Evolutionary conservation across 371 early-diverging fungal species (phyloP), one percentile per base, ranked within the genome.

Genomic region (Massospora cicadina): DNA sequence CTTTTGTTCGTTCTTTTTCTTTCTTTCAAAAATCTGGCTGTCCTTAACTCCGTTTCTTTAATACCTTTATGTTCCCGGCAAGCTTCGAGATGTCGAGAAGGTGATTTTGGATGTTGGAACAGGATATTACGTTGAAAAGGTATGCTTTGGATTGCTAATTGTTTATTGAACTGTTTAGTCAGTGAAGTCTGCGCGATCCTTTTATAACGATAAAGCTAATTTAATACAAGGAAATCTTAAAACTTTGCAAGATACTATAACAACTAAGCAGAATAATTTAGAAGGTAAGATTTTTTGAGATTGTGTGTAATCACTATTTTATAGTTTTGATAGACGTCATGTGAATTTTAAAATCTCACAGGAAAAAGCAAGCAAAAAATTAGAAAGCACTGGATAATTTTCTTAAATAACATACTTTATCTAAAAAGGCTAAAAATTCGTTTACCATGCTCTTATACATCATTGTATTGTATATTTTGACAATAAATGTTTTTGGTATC

Each of bases 61-160:
- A 67, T 76, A 88, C 77, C 83, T 94, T 55, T 95, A 95, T 76
- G 92, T 96, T 17, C 90, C 91, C 62, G 97, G 91, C 58, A 82
- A 87, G 71, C 74, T 95, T 53, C 76, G 81, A 27, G 77, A 90
- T 68, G 79, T 83, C 13, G 82, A 85, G 60, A 90, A 83, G 63
- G 93, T 95, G 1, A 84, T 93, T 69, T 90, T 96, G 0, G 97
- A 96, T 75, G 84, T 95, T 58, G 97, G 95, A 57, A 93, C 97
- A 7, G 97, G 97, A 28, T 96, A 96, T 72, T 92, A 83, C 68
- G 84, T 92, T 24, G 93, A 93, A 73, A 95, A 95, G 86, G 88
- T 86, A 69, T 65, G 3, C 57, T 31, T 61, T 10, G 25, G 17
- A 27, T n/a, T 24, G n/a, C 23, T 13, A 31, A 10, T 24, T 43